Evolutionary conservation across 2,329 filamentous ascomycete genomes (phyloP).

Genomic region (Microdochium paspali): DNA sequence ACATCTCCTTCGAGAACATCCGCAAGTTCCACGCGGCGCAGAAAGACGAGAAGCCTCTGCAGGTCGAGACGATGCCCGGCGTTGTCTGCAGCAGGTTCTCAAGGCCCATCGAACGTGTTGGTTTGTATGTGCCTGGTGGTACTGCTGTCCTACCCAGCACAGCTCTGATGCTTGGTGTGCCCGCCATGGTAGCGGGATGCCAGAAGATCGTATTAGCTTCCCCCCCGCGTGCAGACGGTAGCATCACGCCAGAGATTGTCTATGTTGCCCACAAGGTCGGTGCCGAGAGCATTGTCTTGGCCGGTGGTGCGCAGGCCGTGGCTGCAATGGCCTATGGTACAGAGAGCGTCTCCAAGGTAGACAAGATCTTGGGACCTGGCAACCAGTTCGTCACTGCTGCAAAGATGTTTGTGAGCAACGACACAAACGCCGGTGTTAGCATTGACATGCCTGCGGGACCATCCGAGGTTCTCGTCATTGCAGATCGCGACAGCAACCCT

Average conservation of each 20-base stretch:
- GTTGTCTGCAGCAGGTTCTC: conserved; percentile 91
- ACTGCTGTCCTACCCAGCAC: conserved; percentile 96
- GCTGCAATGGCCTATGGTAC: conserved; percentile 97
- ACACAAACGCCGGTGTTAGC: conserved; percentile 87
- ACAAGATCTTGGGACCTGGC: conserved; percentile 95
- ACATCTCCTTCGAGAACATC: conserved; percentile 90
- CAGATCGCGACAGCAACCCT: conserved; percentile 79
- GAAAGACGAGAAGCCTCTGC: conserved; percentile 69
- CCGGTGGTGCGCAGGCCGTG: conserved; percentile 89
- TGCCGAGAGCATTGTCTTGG: conserved; percentile 89
- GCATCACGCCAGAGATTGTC: conserved; percentile 91
- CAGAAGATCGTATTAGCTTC: conserved; percentile 90
- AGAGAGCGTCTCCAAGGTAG: conserved; percentile 87
- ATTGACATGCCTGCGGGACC: conserved; percentile 99
- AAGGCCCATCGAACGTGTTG: conserved; percentile 89
- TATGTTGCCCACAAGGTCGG: conserved; percentile 96
- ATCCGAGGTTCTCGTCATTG: conserved; percentile 92
- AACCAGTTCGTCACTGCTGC: conserved; percentile 98
- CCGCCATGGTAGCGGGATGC: conserved; percentile 95
- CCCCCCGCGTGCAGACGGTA: conserved; percentile 80
- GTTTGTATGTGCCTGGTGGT: conserved; percentile 89
- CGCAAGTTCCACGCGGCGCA: conserved; percentile 89
- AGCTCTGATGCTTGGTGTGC: conserved; percentile 94
- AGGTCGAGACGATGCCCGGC: conserved; percentile 96
- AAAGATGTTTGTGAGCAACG: conserved; percentile 97